A percentile compares a stretch with the other conserved stretches of the same genome.
Conservation (phyloP, 1,284 basidiomycete species). For the Mycena citricolor region DNA sequence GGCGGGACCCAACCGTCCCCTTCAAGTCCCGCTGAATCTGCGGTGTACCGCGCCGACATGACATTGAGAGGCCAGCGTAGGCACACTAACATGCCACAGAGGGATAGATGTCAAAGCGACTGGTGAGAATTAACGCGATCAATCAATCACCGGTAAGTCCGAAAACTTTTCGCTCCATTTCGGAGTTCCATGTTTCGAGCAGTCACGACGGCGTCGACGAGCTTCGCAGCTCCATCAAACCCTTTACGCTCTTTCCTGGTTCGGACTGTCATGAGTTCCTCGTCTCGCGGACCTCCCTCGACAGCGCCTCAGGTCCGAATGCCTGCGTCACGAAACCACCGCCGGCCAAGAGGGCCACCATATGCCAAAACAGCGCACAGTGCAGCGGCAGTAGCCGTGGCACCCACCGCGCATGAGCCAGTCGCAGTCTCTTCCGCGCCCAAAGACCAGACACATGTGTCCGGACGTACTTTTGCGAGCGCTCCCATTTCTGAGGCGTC, state of each 20-base stretch:
- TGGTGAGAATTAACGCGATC: too few relatives aligned
- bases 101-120: too few relatives aligned
- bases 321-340: constrained; percentile 17
- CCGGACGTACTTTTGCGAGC: constrained; percentile 26
- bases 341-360: constrained; percentile 11
- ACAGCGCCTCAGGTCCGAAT: too few relatives aligned
- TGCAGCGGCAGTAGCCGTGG: constrained; percentile 13
- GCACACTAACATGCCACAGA: too few relatives aligned
- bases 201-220: constrained; percentile 17
- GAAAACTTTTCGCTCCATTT: constrained; percentile 2
- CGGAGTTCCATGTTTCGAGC: constrained; percentile 8
- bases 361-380: neutral
- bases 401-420: neutral
- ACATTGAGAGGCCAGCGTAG: neutral
- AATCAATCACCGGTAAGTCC: neutral
- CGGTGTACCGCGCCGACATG: neutral
- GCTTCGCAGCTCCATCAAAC: constrained; percentile 1
- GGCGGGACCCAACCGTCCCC: too few relatives aligned
- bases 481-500: constrained; percentile 33
- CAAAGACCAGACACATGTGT: constrained; percentile 16
- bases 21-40: neutral
- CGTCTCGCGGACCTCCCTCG: too few relatives aligned
- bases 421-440: neutral
- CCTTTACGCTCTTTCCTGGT: constrained; percentile 9
- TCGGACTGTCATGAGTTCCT: constrained; percentile 8